A percentile compares a stretch with the other conserved stretches of the same genome.
phyloP scores from a whole-genome alignment of 441 rosid genomes.

The Omphalea diandra region DNA sequence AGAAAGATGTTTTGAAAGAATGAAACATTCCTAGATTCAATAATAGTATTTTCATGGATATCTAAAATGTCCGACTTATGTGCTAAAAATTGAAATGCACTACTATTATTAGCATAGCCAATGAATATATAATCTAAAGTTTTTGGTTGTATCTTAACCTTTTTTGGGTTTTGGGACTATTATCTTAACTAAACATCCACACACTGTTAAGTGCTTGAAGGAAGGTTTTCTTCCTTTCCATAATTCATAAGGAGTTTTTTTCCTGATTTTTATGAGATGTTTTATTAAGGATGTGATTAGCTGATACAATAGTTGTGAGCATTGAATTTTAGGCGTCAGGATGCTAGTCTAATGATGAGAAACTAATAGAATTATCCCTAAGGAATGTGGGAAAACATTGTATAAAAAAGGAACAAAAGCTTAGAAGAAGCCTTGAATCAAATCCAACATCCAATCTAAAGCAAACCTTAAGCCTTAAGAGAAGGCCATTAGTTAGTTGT shows the following conservation, averaged over 20 bases:
- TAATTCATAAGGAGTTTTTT: background rate
- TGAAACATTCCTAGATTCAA: background rate
- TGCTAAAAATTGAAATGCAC: background rate
- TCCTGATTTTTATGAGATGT: background rate
- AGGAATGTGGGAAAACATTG: too few species aligned
- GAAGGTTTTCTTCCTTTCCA: background rate
- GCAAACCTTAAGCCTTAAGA: too few species aligned
- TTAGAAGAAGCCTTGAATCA: too few species aligned
- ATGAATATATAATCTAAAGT: slow-evolving; percentile 5
- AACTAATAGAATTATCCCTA: too few species aligned
- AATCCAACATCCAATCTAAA: too few species aligned
- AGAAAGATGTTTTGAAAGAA: slow-evolving; percentile 1
- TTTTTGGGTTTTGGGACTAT: background rate
- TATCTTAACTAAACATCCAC: background rate
- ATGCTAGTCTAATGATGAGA: too few species aligned
- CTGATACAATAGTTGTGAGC: too few species aligned
- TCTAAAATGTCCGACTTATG: background rate
- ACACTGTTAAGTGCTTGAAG: background rate
- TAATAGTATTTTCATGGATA: background rate
- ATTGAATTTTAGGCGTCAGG: too few species aligned
- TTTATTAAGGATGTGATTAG: background rate
- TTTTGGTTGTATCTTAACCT: background rate
- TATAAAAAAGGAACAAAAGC: too few species aligned
- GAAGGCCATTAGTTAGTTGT: too few species aligned
- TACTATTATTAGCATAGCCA: background rate